Evolutionary conservation across 176 grass and related monocot genomes (phyloP), one percentile per base, ranked within the genome.

Genomic region (Avena eriantha): DNA sequence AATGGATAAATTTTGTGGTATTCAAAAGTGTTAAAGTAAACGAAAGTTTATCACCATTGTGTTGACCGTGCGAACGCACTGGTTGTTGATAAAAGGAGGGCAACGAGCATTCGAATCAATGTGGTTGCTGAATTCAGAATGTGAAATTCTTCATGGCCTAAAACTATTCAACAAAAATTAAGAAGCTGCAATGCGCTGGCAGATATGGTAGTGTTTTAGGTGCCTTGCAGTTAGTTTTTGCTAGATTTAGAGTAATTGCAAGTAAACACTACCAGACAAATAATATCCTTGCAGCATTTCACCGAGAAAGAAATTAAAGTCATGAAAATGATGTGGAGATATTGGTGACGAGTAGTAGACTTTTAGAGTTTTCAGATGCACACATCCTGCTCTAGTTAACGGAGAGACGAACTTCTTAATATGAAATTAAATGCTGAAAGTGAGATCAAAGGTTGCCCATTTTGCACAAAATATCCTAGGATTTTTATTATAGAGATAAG

Each of bases 341-440:
- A 1, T 51, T 54, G 14, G 12, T 66, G 89, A 54, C 60, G 12
- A 59, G 24, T 34, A 13, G 8, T 51, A 63, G 17, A 76, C 50
- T 81, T 84, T 59, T 56, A 75, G 68, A 61, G 81, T 24, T 17
- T 14, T 70, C 68, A 59, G 76, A 77, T 83, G 57, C 67, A 48
- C 58, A 69, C 69, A 56, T 18, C 51, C 51, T 10, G 14, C 21
- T 68, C 73, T 50, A 84, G 69, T 84, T 60, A 87, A 76, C 43
- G n/a, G 17, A 24, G 21, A 77, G 24, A 70, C 50, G 49, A 77
- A 69, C 15, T 76, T 76, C 47, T 83, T 69, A 45, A 45, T 69
- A 14, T 47, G 21, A 39, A 87, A 69, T 69, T 76, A 35, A 81
- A 51, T 21, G 4, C 3, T 84, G 50, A 87, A 87, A 87, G 35